These are phyloP conservation scores for Fagus sylvatica DNA, from an alignment of 306 rosid species.

Conservation along the genomic window DNA sequence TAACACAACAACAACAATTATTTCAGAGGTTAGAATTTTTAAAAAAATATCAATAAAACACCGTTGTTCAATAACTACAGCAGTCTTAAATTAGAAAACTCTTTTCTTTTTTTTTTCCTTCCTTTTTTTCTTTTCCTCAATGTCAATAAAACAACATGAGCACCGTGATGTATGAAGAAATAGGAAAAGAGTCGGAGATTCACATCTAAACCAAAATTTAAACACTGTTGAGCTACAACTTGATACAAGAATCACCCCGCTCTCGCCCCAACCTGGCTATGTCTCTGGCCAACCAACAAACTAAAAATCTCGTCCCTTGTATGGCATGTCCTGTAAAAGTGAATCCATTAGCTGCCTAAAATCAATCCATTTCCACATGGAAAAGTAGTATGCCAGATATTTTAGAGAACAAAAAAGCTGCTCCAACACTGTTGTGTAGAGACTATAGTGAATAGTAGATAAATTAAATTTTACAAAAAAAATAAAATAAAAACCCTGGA, in stretches of 20 bases:
- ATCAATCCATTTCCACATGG: neutral
- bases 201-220: neutral
- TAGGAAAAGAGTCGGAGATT: neutral
- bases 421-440: neutral
- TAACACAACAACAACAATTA: constrained; percentile 1
- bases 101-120: neutral
- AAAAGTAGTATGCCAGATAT: neutral
- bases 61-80: neutral
- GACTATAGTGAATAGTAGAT: no score
- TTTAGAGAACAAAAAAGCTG: no score
- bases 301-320: constrained; percentile 80
- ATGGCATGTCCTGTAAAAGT: constrained; percentile 70
- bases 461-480: no score
- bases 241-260: constrained; percentile 26
- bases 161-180: neutral
- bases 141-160: neutral
- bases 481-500: no score
- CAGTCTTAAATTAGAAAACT: neutral
- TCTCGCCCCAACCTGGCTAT: constrained; percentile 16
- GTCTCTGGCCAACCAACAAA: constrained; percentile 24
- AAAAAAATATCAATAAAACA: neutral
- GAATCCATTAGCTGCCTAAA: neutral
- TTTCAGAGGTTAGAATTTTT: neutral
- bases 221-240: constrained; percentile 16
- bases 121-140: neutral